Conservation (phyloP, 1,139 yeast genomes). For the Taphrina deformans region DNA sequence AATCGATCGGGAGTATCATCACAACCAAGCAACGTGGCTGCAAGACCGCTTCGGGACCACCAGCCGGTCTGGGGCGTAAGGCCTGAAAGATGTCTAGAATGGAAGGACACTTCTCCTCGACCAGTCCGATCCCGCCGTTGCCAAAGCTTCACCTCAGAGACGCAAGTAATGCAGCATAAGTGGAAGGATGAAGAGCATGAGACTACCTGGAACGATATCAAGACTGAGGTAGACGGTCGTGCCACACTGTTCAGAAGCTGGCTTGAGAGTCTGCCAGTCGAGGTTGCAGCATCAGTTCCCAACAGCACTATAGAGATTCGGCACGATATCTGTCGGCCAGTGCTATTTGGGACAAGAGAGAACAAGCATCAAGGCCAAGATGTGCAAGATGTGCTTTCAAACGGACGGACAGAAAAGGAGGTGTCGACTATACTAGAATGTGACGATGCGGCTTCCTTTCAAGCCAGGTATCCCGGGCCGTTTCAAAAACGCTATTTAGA, state of each 20-base stretch:
- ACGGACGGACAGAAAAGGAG: no score
- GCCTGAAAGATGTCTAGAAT: neutral
- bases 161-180: neutral
- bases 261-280: neutral
- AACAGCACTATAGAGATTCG: neutral
- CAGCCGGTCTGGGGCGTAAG: neutral
- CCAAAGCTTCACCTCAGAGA: neutral
- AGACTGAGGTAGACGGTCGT: neutral
- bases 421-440: neutral
- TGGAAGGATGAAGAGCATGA: neutral
- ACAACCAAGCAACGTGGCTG: neutral
- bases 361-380: no score
- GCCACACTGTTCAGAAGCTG: neutral
- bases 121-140: neutral
- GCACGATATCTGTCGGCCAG: neutral
- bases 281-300: neutral
- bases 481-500: neutral
- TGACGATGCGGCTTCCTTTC: neutral
- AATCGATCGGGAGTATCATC: neutral
- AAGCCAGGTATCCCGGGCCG: neutral
- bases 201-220: neutral
- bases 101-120: neutral
- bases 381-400: no score
- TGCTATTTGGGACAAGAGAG: no score
- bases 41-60: no score